Conservation (phyloP, 1,139 yeast species). For the Candida glucosophila region DNA sequence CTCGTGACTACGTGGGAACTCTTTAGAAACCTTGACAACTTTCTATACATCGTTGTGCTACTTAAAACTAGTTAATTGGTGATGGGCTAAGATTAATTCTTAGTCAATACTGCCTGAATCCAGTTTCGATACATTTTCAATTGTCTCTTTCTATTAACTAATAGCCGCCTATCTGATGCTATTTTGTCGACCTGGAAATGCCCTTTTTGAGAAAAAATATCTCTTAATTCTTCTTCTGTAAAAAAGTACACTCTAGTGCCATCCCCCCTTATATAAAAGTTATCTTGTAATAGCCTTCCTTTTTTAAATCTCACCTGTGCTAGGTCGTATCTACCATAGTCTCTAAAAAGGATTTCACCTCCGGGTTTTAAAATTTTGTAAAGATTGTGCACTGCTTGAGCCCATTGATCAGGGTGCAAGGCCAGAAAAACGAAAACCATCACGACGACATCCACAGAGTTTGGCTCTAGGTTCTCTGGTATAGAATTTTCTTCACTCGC, state of each 20-base stretch:
- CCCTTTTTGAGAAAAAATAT: slow-evolving; percentile 56
- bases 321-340: slow-evolving; percentile 90
- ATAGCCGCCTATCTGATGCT: slow-evolving; percentile 81
- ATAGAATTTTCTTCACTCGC: slow-evolving; percentile 64
- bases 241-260: slow-evolving; percentile 97
- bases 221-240: slow-evolving; percentile 81
- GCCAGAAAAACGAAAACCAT: slow-evolving; percentile 95
- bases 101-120: slow-evolving; percentile 82
- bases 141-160: slow-evolving; percentile 87
- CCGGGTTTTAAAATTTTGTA: slow-evolving; percentile 79
- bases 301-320: slow-evolving; percentile 94
- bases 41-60: slow-evolving; percentile 51
- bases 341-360: slow-evolving; percentile 82
- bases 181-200: slow-evolving; percentile 63
- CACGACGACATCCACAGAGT: slow-evolving; percentile 83
- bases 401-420: slow-evolving; percentile 87
- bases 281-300: slow-evolving; percentile 78
- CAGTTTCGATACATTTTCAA: slow-evolving; percentile 95
- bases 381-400: slow-evolving; percentile 63
- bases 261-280: slow-evolving; percentile 94
- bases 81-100: not conserved
- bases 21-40: slow-evolving; percentile 65
- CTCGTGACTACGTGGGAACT: slow-evolving; percentile 44
- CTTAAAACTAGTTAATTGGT: slow-evolving; percentile 4
- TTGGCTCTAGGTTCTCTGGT: slow-evolving; percentile 78